These are phyloP conservation scores for Candida tibetensis DNA, from an alignment of 805 yeast species.

Conservation along the genomic window DNA sequence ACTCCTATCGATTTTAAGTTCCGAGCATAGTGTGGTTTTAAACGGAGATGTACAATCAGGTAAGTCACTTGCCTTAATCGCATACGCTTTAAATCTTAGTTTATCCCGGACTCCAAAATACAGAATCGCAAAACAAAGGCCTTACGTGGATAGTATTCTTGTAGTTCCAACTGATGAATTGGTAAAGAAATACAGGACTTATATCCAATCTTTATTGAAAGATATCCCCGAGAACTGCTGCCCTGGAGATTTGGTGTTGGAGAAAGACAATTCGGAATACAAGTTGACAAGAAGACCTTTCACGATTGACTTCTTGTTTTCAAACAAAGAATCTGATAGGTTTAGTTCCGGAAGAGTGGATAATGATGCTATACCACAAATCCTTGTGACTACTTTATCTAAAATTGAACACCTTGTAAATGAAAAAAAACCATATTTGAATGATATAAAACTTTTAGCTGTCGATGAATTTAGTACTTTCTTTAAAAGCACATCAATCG, in stretches of 20 bases:
- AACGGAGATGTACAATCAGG: slow-evolving; percentile 19
- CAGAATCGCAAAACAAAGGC: slow-evolving; percentile 8
- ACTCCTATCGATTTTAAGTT: slow-evolving; percentile 16
- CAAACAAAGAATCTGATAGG: slow-evolving; percentile 1
- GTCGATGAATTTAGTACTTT: slow-evolving; percentile 23
- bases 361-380: slow-evolving; percentile 13
- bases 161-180: slow-evolving; percentile 24
- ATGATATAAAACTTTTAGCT: slow-evolving; percentile 15
- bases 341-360: slow-evolving; percentile 2
- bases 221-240: slow-evolving; percentile 21
- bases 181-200: slow-evolving; percentile 16
- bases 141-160: slow-evolving; percentile 17
- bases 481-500: slow-evolving; percentile 13
- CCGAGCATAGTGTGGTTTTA: slow-evolving; percentile 14
- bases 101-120: slow-evolving; percentile 19
- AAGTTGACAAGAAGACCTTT: slow-evolving; percentile 17
- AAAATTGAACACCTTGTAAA: slow-evolving; percentile 10
- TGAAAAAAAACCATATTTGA: slow-evolving; percentile 6
- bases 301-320: slow-evolving; percentile 12
- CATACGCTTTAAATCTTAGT: slow-evolving; percentile 18
- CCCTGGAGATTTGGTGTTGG: slow-evolving; percentile 17
- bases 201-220: slow-evolving; percentile 11
- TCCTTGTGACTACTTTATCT: slow-evolving; percentile 17
- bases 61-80: slow-evolving; percentile 17
- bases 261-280: slow-evolving; percentile 6